phyloP scores from a whole-genome alignment of 2,329 filamentous ascomycete genomes.

The Trichothecium sympodiale region DNA sequence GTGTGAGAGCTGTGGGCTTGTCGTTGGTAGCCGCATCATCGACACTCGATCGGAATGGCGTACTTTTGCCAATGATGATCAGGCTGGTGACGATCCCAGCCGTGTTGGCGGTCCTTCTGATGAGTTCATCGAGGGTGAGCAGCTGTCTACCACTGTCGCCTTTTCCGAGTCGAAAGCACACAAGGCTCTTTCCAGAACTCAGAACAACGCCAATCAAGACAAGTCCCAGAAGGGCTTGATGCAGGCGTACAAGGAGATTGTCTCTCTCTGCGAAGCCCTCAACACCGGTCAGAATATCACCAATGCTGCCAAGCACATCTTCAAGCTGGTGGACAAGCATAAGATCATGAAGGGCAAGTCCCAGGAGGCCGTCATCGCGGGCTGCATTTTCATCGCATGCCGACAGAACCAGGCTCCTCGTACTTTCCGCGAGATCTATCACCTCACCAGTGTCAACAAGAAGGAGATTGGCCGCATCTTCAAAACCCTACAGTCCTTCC shows the following conservation, averaged over 20 bases:
- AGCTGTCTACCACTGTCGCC: constrained; percentile 79
- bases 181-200: constrained; percentile 69
- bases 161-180: constrained; percentile 64
- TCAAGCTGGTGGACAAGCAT: constrained; percentile 86
- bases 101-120: constrained; percentile 95
- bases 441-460: constrained; percentile 86
- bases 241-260: constrained; percentile 82
- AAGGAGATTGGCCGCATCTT: constrained; percentile 96
- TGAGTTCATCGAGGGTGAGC: constrained; percentile 77
- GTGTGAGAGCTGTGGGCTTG: constrained; percentile 82
- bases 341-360: constrained; percentile 94
- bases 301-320: constrained; percentile 88
- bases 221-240: constrained; percentile 75
- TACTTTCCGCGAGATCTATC: constrained; percentile 90
- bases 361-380: constrained; percentile 85
- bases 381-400: constrained; percentile 95
- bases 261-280: constrained; percentile 74
- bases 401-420: constrained; percentile 78
- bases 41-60: constrained; percentile 97
- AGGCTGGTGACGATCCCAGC: constrained; percentile 90
- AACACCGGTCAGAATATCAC: constrained; percentile 71
- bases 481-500: constrained; percentile 83
- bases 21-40: constrained; percentile 82
- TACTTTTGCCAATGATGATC: constrained; percentile 96
- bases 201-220: constrained; percentile 76